A percentile compares a stretch with the other conserved stretches of the same genome.
These are phyloP conservation scores for Dichotomocladium elegans DNA, from an alignment of 371 early-diverging fungal species.

Conservation along the genomic window DNA sequence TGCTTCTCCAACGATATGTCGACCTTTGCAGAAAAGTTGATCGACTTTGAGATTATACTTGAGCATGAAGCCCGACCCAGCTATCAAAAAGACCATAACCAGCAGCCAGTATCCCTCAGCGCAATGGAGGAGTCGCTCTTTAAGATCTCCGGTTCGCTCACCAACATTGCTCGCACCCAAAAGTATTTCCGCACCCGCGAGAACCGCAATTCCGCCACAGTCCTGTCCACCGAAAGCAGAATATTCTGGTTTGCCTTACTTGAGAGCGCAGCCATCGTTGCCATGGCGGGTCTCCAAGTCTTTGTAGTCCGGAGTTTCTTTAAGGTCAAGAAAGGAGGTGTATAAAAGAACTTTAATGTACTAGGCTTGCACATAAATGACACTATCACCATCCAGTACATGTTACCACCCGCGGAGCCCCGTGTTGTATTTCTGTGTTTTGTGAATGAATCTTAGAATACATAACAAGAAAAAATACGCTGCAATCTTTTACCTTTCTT, in stretches of 20 bases:
- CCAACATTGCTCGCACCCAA: slow-evolving; percentile 70
- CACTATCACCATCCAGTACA: neutral
- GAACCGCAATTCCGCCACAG: slow-evolving; percentile 85
- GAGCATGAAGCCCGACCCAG: slow-evolving; percentile 72
- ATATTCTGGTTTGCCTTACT: slow-evolving; percentile 86
- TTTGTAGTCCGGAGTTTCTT: slow-evolving; percentile 78
- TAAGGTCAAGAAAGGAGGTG: slow-evolving; percentile 27
- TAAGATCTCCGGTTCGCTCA: slow-evolving; percentile 53
- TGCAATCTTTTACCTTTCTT: slow-evolving; percentile 35
- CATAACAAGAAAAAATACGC: slow-evolving; percentile 14
- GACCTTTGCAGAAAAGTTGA: slow-evolving; percentile 85
- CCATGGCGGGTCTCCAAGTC: slow-evolving; percentile 84
- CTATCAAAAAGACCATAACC: slow-evolving; percentile 11
- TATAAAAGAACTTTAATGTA: slow-evolving; percentile 9
- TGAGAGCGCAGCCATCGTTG: slow-evolving; percentile 71
- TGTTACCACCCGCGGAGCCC: slow-evolving; percentile 11
- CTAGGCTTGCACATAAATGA: too few species aligned
- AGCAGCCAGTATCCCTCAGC: slow-evolving; percentile 46
- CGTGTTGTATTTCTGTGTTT: slow-evolving; percentile 4
- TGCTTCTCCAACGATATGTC: slow-evolving; percentile 92
- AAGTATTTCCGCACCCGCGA: slow-evolving; percentile 84
- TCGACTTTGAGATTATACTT: slow-evolving; percentile 87
- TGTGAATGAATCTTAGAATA: slow-evolving; percentile 2
- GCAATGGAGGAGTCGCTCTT: slow-evolving; percentile 66
- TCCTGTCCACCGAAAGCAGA: slow-evolving; percentile 75